Evolutionary conservation across 768 basidiomycete genomes (phyloP).

Genomic region (Mycena metata): DNA sequence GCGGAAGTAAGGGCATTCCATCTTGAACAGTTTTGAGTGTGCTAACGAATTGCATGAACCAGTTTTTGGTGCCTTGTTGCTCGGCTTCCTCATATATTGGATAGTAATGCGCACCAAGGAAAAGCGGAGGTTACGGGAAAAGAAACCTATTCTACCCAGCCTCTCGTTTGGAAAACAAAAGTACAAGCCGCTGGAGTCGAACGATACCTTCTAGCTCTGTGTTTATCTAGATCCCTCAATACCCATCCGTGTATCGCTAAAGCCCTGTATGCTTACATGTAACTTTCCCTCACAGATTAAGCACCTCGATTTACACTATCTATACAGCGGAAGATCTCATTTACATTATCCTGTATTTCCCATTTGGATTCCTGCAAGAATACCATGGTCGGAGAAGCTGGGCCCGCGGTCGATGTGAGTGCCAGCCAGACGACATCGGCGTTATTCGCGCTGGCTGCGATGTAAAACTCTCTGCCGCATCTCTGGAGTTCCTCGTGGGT

Average conservation of each 20-base stretch:
- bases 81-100: constrained; percentile 20
- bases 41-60: background rate
- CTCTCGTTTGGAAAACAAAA: constrained; percentile 24
- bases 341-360: constrained; percentile 67
- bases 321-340: constrained; percentile 47
- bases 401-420: constrained; percentile 65
- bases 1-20: constrained; percentile 10
- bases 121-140: constrained; percentile 10
- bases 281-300: background rate
- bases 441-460: constrained; percentile 70
- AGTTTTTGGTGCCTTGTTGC: constrained; percentile 24
- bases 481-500: constrained; percentile 83
- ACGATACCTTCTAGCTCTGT: background rate
- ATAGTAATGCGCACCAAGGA: constrained; percentile 1
- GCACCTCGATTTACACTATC: background rate
- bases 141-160: constrained; percentile 8
- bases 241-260: constrained; percentile 5
- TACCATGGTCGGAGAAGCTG: constrained; percentile 53
- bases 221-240: background rate
- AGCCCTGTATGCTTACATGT: background rate
- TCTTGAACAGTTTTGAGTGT: background rate
- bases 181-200: constrained; percentile 22
- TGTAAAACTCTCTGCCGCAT: constrained; percentile 75
- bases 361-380: constrained; percentile 72
- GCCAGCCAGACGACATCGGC: constrained; percentile 90